phyloP scores from a whole-genome alignment of 1,284 basidiomycete species.

The Fomitopsis betulina region DNA sequence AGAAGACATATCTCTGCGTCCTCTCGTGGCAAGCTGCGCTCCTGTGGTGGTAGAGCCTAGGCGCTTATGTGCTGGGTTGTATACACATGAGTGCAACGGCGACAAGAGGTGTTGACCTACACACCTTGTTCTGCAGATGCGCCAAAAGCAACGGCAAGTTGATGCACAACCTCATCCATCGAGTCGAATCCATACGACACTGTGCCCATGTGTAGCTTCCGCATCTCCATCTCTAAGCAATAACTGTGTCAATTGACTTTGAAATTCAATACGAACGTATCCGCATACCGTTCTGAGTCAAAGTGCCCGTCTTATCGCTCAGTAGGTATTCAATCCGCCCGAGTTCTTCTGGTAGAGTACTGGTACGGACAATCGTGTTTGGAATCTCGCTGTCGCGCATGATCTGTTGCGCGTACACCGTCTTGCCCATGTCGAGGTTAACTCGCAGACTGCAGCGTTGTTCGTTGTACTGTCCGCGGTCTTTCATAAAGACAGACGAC shows the following conservation, averaged over 20 bases:
- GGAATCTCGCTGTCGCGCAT: slow-evolving; percentile 93
- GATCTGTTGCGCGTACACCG: slow-evolving; percentile 94
- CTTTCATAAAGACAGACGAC: slow-evolving; percentile 20
- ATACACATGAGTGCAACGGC: background rate
- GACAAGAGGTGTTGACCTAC: background rate
- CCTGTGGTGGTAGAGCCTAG: slow-evolving; percentile 63
- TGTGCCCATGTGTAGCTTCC: slow-evolving; percentile 97
- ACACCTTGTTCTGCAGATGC: slow-evolving; percentile 45
- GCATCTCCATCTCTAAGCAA: slow-evolving; percentile 94
- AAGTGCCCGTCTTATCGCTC: slow-evolving; percentile 96
- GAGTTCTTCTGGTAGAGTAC: slow-evolving; percentile 95
- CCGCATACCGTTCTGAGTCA: slow-evolving; percentile 89
- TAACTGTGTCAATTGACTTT: background rate
- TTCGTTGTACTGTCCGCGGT: background rate
- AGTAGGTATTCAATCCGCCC: slow-evolving; percentile 95
- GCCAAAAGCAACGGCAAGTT: slow-evolving; percentile 80
- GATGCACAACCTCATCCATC: slow-evolving; percentile 96
- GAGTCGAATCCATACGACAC: slow-evolving; percentile 96
- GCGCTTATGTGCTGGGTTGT: slow-evolving; percentile 33
- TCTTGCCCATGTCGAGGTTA: slow-evolving; percentile 99
- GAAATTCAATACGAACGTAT: background rate
- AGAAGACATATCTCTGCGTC: slow-evolving; percentile 91
- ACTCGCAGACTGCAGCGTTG: slow-evolving; percentile 76
- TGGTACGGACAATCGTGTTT: slow-evolving; percentile 93
- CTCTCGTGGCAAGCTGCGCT: slow-evolving; percentile 74